Conservation (phyloP, 2,329 filamentous ascomycete genomes). For the Fusarium tuaranense region DNA sequence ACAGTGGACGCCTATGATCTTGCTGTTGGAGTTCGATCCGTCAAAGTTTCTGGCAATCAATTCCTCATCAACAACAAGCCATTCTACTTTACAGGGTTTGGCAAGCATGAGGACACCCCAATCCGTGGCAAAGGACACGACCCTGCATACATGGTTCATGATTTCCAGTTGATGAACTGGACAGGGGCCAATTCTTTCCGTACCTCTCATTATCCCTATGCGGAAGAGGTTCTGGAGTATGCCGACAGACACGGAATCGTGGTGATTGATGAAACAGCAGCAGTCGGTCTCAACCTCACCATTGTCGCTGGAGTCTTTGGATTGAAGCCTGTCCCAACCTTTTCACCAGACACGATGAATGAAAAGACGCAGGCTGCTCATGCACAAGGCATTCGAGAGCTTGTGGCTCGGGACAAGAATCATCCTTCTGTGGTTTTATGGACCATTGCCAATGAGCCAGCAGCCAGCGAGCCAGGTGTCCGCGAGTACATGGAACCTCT, state of each 20-base stretch:
- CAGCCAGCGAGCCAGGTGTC: constrained; percentile 8
- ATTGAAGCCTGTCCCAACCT: background rate
- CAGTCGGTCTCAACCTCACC: constrained; percentile 19
- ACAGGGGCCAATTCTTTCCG: constrained; percentile 30
- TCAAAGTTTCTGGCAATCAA: constrained; percentile 14
- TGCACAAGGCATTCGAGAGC: constrained; percentile 17
- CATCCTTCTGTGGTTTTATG: constrained; percentile 25
- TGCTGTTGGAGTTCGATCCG: constrained; percentile 11
- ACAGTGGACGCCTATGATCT: constrained; percentile 16
- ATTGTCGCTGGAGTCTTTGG: constrained; percentile 19
- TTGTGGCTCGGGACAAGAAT: constrained; percentile 26
- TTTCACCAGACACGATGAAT: constrained; percentile 19
- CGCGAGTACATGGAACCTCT: constrained; percentile 23
- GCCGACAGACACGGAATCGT: constrained; percentile 26
- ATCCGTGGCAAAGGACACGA: constrained; percentile 26
- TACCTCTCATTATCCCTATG: constrained; percentile 27
- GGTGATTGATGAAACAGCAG: constrained; percentile 23
- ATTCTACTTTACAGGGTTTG: constrained; percentile 32
- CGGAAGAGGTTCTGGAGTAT: constrained; percentile 27
- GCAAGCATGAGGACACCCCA: constrained; percentile 26
- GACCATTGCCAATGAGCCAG: constrained; percentile 25
- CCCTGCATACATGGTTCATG: constrained; percentile 24
- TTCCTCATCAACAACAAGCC: constrained; percentile 27
- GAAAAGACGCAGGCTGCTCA: constrained; percentile 14
- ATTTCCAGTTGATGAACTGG: constrained; percentile 25